A percentile compares a stretch with the other conserved stretches of the same genome.
Conservation (phyloP, 257 asterid genomes). For the Nemophila menziesii region DNA sequence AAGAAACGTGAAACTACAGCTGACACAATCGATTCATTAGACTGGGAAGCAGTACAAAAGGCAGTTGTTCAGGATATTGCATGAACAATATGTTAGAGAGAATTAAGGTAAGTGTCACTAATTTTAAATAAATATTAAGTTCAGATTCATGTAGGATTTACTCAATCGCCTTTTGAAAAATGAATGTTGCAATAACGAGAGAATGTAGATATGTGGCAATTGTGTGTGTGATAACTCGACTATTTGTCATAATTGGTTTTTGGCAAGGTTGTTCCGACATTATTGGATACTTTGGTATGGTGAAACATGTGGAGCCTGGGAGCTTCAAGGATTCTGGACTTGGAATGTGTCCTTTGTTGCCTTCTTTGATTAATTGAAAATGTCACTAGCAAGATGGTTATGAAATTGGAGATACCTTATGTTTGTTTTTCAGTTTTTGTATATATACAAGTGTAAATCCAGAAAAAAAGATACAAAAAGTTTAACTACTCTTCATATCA, state of each 20-base stretch:
- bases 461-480: no score
- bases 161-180: no score
- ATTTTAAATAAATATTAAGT: no score
- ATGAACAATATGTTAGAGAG: conserved; percentile 73
- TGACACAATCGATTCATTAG: conserved; percentile 52
- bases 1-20: conserved; percentile 35
- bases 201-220: conserved; percentile 85
- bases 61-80: conserved; percentile 67
- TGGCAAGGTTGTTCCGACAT: conserved; percentile 90
- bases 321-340: conserved; percentile 72
- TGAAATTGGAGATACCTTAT: no score
- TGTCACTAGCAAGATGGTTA: no score
- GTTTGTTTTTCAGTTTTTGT: no score
- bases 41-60: conserved; percentile 64
- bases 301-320: conserved; percentile 77
- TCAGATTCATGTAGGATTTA: no score
- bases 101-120: conserved; percentile 58
- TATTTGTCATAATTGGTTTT: conserved; percentile 80
- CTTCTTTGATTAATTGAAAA: no score
- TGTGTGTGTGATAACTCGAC: conserved; percentile 93
- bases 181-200: conserved; percentile 93
- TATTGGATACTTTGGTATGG: conserved; percentile 77
- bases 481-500: no score
- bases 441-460: no score
- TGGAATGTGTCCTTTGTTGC: conserved; percentile 80